Percentiles rank a stretch among this genome's conserved stretches.
These are phyloP conservation scores for Rhodomyrtus psidioides DNA, from an alignment of 441 rosid genomes.

Conservation along the genomic window DNA sequence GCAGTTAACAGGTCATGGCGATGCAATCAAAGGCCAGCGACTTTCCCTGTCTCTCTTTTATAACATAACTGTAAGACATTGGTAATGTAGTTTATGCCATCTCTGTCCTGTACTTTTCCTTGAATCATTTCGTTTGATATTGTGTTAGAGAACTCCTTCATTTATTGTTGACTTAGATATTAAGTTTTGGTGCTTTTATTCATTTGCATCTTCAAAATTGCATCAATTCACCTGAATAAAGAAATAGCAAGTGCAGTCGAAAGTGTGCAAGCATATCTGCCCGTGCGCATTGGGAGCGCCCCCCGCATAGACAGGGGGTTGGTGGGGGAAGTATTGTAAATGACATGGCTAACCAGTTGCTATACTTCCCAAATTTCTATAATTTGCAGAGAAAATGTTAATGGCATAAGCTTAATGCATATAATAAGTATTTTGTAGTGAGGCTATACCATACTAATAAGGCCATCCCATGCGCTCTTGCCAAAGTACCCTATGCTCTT, in stretches of 20 bases:
- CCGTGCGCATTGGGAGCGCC: not conserved
- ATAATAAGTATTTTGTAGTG: not conserved
- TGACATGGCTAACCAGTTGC: not conserved
- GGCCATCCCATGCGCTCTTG: not conserved
- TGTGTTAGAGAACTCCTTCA: not conserved
- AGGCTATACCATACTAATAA: not conserved
- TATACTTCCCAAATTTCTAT: not conserved
- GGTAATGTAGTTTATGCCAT: not conserved
- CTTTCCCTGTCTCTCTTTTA: constrained; percentile 92
- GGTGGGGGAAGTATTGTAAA: not conserved
- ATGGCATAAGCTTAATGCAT: not conserved
- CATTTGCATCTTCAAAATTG: not conserved
- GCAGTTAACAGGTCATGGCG: constrained; percentile 77
- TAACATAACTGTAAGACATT: constrained; percentile 81
- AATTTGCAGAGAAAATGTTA: not conserved
- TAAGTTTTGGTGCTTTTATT: not conserved
- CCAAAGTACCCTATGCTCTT: not conserved
- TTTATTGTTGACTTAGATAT: not conserved
- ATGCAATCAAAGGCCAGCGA: constrained; percentile 91
- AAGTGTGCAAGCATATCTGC: not conserved
- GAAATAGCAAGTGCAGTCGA: not conserved
- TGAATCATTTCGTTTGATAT: not conserved
- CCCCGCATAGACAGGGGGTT: not conserved
- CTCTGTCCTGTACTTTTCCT: not conserved
- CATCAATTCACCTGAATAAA: not conserved